Evolutionary conservation across 352 stramenopile species (phyloP).

Genomic region (Phytophthora pini): DNA sequence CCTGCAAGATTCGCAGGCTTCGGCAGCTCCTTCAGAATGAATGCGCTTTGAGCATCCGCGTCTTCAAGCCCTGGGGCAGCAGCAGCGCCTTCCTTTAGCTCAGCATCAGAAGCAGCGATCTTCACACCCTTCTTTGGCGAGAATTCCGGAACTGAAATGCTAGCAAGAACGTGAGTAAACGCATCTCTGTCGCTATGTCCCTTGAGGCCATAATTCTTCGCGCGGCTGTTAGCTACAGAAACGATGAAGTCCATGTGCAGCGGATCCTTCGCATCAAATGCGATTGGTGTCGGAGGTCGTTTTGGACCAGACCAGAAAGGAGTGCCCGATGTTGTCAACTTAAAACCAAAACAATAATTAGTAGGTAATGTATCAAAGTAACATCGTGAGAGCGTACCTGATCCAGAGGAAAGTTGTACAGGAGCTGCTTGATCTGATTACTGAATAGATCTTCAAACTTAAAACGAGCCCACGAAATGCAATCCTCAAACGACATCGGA

Average conservation of each 20-base stretch:
- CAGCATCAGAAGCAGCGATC: slow-evolving; percentile 97
- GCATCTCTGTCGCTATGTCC: slow-evolving; percentile 55
- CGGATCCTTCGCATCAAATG: slow-evolving; percentile 92
- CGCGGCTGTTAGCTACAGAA: slow-evolving; percentile 95
- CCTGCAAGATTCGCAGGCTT: slow-evolving; percentile 80
- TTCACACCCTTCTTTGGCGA: slow-evolving; percentile 95
- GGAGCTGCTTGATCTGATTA: slow-evolving; percentile 98
- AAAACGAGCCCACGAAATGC: slow-evolving; percentile 96
- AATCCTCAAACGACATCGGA: slow-evolving; percentile 96
- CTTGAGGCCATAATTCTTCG: slow-evolving; percentile 95
- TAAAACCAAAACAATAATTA: too few relatives aligned
- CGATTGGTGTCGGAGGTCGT: slow-evolving; percentile 94
- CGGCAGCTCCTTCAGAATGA: slow-evolving; percentile 89
- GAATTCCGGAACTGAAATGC: slow-evolving; percentile 95
- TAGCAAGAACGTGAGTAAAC: slow-evolving; percentile 81
- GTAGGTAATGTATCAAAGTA: too few relatives aligned
- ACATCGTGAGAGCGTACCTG: slow-evolving; percentile 52
- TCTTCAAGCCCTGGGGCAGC: slow-evolving; percentile 59
- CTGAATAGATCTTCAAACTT: slow-evolving; percentile 99
- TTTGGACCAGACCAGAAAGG: slow-evolving; percentile 99
- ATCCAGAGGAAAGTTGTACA: slow-evolving; percentile 99
- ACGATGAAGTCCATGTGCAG: slow-evolving; percentile 97
- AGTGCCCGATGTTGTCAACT: slow-evolving; percentile 95
- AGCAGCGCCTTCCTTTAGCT: slow-evolving; percentile 90
- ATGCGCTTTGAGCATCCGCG: slow-evolving; percentile 70